Evolutionary conservation across 192 early-diverging fungal genomes (phyloP), one percentile per base, ranked within the genome.

Genomic region (Glomus cerebriforme): DNA sequence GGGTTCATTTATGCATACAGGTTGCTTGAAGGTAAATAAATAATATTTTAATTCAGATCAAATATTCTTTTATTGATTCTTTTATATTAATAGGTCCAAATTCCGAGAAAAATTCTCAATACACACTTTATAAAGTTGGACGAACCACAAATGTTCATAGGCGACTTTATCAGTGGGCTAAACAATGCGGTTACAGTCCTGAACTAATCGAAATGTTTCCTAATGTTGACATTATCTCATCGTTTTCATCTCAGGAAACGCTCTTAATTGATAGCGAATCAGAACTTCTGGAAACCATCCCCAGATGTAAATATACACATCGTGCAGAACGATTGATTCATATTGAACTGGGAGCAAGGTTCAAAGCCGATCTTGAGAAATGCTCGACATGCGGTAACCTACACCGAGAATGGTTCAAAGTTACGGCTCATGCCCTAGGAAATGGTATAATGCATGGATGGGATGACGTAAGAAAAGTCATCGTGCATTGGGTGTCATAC

Each of bases 1-100:
- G 87, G 87, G 19, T 86, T 83, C 54, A 88, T 88, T 26, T 88
- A 88, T 32, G 82, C 81, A 13, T 88, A 88, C 68, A 79, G 81
- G 39, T 70, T 87, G 9, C 29, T 80, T 24, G 84, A 82, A 47
- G 79, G 84, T 85, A 85, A 59, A 26, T 19, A 32, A 29, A 29
- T 59, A 27, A 13, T 29, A 24, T 17, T 31, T 54, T 37, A 19
- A 29, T 34, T 0, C 37, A 13, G 24, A 26, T 13, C 49, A 27
- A 45, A 3, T 12, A 12, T 6, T 27, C 49, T 72, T 27, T 47
- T 7, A 26, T 27, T 72, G 7, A 43, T 27, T 45, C 24, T 10
- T 49, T 17, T 17, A 43, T 72, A 19, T 31, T 31, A 27, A 27
- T 37, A 66, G 75, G 75, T 5, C 64, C 63, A 2, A 31, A 27